A percentile compares a stretch with the other conserved stretches of the same genome.
These are phyloP conservation scores for Epithele typhae DNA, from an alignment of 768 basidiomycete genomes.

Conservation along the genomic window DNA sequence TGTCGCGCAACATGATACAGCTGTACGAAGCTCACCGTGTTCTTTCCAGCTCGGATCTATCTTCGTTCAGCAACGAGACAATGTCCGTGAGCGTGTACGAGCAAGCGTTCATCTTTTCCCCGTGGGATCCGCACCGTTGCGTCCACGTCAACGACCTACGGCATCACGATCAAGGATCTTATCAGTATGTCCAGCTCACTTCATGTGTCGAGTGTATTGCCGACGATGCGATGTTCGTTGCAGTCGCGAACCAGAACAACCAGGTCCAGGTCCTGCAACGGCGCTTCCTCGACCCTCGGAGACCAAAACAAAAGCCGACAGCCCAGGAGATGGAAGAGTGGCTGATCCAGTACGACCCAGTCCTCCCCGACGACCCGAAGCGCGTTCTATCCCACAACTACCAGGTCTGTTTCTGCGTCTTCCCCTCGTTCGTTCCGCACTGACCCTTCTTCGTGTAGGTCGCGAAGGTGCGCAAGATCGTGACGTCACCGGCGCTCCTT, in stretches of 20 bases:
- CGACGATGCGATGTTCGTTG: neutral
- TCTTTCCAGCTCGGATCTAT: conserved; percentile 43
- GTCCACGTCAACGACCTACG: conserved; percentile 81
- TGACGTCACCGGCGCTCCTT: conserved; percentile 78
- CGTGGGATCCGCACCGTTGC: conserved; percentile 64
- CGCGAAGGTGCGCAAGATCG: conserved; percentile 58
- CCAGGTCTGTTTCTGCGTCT: conserved; percentile 35
- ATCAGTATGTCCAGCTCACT: conserved; percentile 51
- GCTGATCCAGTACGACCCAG: conserved; percentile 79
- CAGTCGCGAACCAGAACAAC: conserved; percentile 74
- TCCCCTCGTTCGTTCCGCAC: too few species aligned
- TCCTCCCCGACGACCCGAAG: conserved; percentile 65
- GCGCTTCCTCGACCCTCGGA: conserved; percentile 74
- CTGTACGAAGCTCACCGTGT: neutral
- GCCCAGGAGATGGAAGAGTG: conserved; percentile 79
- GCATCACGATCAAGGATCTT: conserved; percentile 82
- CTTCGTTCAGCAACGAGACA: conserved; percentile 51
- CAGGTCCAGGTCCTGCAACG: conserved; percentile 75
- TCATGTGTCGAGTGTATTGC: neutral
- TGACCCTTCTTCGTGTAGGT: conserved; percentile 42
- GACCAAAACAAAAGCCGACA: conserved; percentile 75
- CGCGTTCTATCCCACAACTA: conserved; percentile 54
- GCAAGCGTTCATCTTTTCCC: conserved; percentile 65
- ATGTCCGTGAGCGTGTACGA: conserved; percentile 55
- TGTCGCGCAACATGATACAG: neutral